Base-by-base conservation (phyloP, 352 stramenopile genomes). In the Globisporangium nunn region DNA sequence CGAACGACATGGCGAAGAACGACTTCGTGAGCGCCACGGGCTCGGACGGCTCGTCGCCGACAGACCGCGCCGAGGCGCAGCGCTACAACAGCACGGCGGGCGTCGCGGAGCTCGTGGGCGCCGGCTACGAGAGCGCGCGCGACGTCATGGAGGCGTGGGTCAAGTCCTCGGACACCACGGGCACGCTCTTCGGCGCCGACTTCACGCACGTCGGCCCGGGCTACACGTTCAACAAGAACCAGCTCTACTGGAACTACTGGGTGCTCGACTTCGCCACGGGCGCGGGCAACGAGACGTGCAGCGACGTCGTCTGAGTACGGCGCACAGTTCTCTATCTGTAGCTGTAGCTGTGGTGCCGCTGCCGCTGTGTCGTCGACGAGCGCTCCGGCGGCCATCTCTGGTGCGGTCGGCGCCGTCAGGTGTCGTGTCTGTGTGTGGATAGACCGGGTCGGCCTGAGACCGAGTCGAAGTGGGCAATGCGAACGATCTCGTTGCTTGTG, bases 221-320 rank as follows among this genome's bases (percentile, higher is more conserved):
- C 11, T 72, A 65, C 62, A 64, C 64, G 30, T 68, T 58, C 68
- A 72, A 72, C 50, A 56, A 59, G 40, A 54, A 57, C 37, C 59
- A 68, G 52, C 48, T 49, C 29, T 72, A 72, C 58, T 65, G 59
- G 55, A 66, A 62, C 29, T 75, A 70, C 56, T 75, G 64, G 64
- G 52, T 59, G 15, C 48, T 72, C 23, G 68, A 75, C 52, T 72
- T 75, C 43, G 54, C 59, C 29, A 52, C 59, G 5, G 50, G 33
- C 33, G 37, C 37, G 10, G 31, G 44, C 43, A 64, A 59, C 31
- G 59, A 64, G 47, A 49, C 39, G 12, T 64, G 59, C 47, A 31
- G 23, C 52, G 47, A 64, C 17, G 41, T 17, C 41, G 15, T 28
- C 15, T 47, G 41, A 47, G 10, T 11, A 8, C 33, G 8, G 33